phyloP scores from a whole-genome alignment of 352 stramenopile species.

The Globisporangium okanoganense region DNA sequence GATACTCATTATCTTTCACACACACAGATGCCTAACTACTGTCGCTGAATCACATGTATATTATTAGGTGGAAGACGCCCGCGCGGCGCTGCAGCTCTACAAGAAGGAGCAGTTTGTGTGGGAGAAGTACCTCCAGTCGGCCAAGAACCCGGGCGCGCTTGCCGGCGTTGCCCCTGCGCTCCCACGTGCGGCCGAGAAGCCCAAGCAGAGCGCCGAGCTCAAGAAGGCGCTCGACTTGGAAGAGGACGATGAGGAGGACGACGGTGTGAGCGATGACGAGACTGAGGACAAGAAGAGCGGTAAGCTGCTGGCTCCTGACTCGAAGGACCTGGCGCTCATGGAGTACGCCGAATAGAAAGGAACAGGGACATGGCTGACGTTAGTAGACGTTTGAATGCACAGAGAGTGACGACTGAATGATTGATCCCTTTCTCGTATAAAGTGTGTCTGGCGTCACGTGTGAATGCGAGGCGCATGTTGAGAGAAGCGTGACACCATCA shows the following conservation, averaged over 20 bases:
- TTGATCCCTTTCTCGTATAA: background rate
- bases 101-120: conserved; percentile 81
- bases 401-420: background rate
- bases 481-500: too few relatives aligned
- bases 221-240: conserved; percentile 21
- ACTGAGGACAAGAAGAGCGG: conserved; percentile 19
- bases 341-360: conserved; percentile 74
- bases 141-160: conserved; percentile 48
- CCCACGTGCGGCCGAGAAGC: conserved; percentile 26
- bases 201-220: conserved; percentile 18
- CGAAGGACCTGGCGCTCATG: conserved; percentile 63
- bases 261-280: conserved; percentile 23
- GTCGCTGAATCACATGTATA: too few relatives aligned
- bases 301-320: conserved; percentile 40
- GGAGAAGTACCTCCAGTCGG: conserved; percentile 79
- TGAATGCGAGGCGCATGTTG: too few relatives aligned
- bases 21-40: too few relatives aligned
- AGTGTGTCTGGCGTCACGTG: too few relatives aligned
- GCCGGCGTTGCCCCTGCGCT: conserved; percentile 48
- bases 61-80: conserved; percentile 69
- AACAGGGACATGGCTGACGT: too few relatives aligned
- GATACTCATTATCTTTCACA: too few relatives aligned
- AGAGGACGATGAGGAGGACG: conserved; percentile 35
- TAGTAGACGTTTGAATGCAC: background rate
- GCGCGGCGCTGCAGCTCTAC: conserved; percentile 71